Base-by-base conservation (phyloP, 2,329 filamentous ascomycete species). In the Curvularia verruculosa region DNA sequence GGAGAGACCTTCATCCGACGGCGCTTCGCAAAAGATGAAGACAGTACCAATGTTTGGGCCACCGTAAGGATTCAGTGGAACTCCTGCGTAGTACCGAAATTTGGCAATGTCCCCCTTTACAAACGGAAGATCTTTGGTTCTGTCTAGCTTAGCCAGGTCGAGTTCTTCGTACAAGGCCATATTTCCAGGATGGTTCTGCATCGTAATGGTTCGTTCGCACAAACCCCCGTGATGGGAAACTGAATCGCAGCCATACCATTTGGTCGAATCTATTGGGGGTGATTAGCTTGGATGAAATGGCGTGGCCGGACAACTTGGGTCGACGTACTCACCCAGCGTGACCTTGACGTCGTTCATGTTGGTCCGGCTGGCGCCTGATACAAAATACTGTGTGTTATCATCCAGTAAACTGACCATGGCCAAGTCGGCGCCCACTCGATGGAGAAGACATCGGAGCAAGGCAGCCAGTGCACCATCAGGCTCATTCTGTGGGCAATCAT, bases 231-330 rank as follows among this genome's bases (percentile, higher is more conserved):
- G 54, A 21, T 56, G 54, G 18, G 49, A 53, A 19, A 56, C 54
- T 10, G 54, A 56, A 23, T 56, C 54, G 23, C 54, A 56, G 24
- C 54, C 54, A 52, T 56, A 56, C 54, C 54, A 56, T 29, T 18
- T 47, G 5, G 54, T 56, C 13, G 54, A 56, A 21, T 56, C 54
- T 56, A 29, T 50, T 29, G 13, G 7, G 12, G 5, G 19, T 44
- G 40, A 26, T 53, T 48, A 53, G 54, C 15, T n/a, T 21, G 23
- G 34, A n/a, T 12, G 7, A 28, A 7, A 15, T 34, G 6, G 24
- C 43, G 28, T 9, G 26, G 21, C 26, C 18, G 7, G n/a, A 46
- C 9, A 34, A 18, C 24, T 12, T 5, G 24, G 6, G 29, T 29
- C 18, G 21, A 10, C 45, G 9, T 23, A 53, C 54, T 43, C 29